Base-by-base conservation (phyloP, 441 rosid genomes). In the Breynia disticha region DNA sequence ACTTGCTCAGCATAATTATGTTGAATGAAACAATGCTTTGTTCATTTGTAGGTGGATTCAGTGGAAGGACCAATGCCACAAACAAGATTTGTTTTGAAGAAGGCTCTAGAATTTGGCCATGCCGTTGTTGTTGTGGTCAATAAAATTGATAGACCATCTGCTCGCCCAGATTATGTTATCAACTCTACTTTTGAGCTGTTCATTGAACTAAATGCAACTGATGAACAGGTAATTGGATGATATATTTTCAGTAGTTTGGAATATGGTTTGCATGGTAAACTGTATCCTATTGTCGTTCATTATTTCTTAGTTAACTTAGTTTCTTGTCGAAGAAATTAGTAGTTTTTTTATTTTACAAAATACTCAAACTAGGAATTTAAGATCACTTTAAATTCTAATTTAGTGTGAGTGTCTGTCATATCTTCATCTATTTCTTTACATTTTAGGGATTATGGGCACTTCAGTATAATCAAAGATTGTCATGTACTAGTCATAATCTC, bases 61-160 rank as follows among this genome's bases (percentile, higher is more conserved):
- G 98, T 88, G 56, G 98, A 93, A 70, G 97, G 98, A 63, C 98
- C 98, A 45, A 93, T 88, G 98, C 98, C 98, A 0, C 98, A 88
- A 69, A 93, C 98, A 43, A 78, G 95, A 79, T 91, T 88, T 74
- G 98, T 93, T 59, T 67, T 88, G 65, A 93, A 93, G 83, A 93
- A 93, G 81, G 98, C 98, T 56, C 79, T 93, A 57, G 97, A 88
- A 69, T 93, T 88, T 64, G 97, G 98, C 47, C 97, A 71, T 73
- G 87, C 95, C 2, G 97, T 93, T 63, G 95, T 88, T 22, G 98
- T 93, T 51, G 98, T 88, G 32, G 97, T 93, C 47, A 93, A 93
- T 75, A 93, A 93, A 84, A 86, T 88, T 54, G 95, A 93, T 72
- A 86, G 97, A 54, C 85, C 91, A 54, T 79, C 95, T 46, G 97